Conservation (phyloP, 176 grass and related monocot species). For the Oryza punctata region DNA sequence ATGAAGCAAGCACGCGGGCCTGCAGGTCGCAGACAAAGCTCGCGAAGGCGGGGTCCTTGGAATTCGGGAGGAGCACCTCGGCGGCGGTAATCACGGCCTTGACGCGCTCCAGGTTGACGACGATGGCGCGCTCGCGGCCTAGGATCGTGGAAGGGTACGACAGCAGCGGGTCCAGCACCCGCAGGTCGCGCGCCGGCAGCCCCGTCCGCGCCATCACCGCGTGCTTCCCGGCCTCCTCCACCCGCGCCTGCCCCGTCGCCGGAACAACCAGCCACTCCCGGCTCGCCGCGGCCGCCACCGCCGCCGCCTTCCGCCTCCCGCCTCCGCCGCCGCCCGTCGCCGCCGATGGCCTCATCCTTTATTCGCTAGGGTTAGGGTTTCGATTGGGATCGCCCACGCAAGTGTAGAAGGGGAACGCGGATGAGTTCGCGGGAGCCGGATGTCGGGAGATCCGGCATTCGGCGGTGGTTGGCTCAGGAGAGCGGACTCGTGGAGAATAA, state of each 20-base stretch:
- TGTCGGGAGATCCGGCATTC: too few relatives aligned
- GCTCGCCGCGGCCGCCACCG: too few relatives aligned
- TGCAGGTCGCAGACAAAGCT: constrained; percentile 80
- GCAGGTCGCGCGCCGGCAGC: constrained; percentile 33
- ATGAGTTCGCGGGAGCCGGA: too few relatives aligned
- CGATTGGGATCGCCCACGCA: too few relatives aligned
- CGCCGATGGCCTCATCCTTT: neutral
- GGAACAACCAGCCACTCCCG: neutral
- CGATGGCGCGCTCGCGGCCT: constrained; percentile 81
- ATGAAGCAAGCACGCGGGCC: constrained; percentile 53
- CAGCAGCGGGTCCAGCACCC: constrained; percentile 71
- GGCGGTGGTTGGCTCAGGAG: too few relatives aligned
- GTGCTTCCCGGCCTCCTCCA: neutral
- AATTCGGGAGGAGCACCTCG: constrained; percentile 84
- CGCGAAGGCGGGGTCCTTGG: constrained; percentile 74
- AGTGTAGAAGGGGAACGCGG: too few relatives aligned
- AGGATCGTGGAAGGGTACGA: constrained; percentile 97
- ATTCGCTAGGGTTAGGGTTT: too few relatives aligned
- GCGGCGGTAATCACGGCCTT: constrained; percentile 87
- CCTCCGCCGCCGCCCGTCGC: too few relatives aligned
- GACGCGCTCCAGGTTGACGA: constrained; percentile 92
- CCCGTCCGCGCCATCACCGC: neutral
- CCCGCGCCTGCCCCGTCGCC: neutral
- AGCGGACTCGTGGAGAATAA: too few relatives aligned
- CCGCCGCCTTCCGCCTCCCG: neutral